Conservation (phyloP, 1,284 basidiomycete species). For the Coniferiporia weirii region DNA sequence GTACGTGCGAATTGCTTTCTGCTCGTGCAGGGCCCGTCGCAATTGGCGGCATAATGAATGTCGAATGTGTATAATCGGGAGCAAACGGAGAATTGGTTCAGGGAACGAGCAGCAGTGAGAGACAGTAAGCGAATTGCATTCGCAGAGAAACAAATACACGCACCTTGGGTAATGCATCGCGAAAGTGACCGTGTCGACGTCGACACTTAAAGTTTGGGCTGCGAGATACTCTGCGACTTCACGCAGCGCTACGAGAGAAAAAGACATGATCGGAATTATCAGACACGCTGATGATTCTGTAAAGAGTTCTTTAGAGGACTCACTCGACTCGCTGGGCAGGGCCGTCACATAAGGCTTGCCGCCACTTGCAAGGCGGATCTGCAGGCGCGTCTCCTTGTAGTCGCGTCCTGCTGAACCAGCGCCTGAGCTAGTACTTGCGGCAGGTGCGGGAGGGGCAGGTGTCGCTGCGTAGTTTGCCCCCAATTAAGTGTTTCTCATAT, state of each 20-base stretch:
- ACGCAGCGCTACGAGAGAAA: conserved; percentile 53
- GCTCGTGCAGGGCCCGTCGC: conserved; percentile 6
- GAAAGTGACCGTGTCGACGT: conserved; percentile 72
- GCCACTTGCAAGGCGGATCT: conserved; percentile 77
- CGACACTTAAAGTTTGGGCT: conserved; percentile 60
- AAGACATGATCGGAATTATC: conserved; percentile 6
- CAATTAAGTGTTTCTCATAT: neutral
- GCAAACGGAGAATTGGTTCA: neutral
- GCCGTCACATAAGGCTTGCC: conserved; percentile 79
- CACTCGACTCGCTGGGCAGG: conserved; percentile 73
- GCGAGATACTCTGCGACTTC: conserved; percentile 87
- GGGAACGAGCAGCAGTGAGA: too few relatives aligned
- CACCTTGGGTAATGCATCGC: conserved; percentile 82
- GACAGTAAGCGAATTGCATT: neutral
- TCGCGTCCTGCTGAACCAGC: conserved; percentile 69
- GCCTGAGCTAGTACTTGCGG: conserved; percentile 36
- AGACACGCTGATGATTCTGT: neutral
- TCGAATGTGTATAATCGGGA: too few relatives aligned
- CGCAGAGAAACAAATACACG: conserved; percentile 22
- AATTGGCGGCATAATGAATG: neutral
- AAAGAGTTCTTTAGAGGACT: conserved; percentile 28
- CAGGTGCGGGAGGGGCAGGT: conserved; percentile 20
- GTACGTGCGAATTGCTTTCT: conserved; percentile 64
- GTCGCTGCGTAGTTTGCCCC: neutral
- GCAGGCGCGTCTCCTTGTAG: conserved; percentile 78